These are phyloP conservation scores for Babesia gibsoni DNA, from an alignment of 169 alveolate species.

Conservation along the genomic window DNA sequence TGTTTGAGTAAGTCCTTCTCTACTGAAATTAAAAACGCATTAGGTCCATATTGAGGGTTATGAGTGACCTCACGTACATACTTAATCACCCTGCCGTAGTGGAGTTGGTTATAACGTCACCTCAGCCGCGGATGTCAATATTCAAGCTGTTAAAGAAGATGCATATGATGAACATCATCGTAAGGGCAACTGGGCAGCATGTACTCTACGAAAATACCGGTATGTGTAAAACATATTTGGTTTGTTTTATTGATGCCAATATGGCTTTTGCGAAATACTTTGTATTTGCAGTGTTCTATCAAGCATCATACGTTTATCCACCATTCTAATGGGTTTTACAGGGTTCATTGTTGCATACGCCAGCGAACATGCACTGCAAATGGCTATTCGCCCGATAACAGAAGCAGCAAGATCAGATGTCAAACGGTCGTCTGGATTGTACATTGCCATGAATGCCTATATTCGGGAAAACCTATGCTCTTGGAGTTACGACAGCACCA, in stretches of 20 bases:
- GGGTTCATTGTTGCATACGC: slow-evolving; percentile 45
- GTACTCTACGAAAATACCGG: slow-evolving; percentile 42
- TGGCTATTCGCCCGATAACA: slow-evolving; percentile 32
- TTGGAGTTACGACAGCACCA: not conserved
- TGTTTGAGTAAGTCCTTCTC: slow-evolving; percentile 19
- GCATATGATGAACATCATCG: slow-evolving; percentile 41
- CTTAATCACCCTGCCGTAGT: slow-evolving; percentile 42
- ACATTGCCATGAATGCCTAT: slow-evolving; percentile 15
- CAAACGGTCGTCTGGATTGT: not conserved
- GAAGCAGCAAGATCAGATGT: slow-evolving; percentile 14
- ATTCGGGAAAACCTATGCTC: not conserved
- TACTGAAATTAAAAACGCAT: not conserved
- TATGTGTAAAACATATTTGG: no score
- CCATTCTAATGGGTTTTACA: no score
- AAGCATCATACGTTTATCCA: no score
- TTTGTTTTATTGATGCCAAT: no score
- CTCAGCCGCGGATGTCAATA: slow-evolving; percentile 11
- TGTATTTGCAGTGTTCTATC: no score
- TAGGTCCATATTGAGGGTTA: slow-evolving; percentile 30
- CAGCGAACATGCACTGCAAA: slow-evolving; percentile 47
- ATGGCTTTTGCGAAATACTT: no score
- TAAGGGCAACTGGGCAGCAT: slow-evolving; percentile 10
- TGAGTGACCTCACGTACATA: slow-evolving; percentile 46
- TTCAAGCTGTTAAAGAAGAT: slow-evolving; percentile 17
- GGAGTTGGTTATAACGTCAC: not conserved